Percentiles rank a stretch among this genome's conserved stretches.
phyloP scores from a whole-genome alignment of 2,329 filamentous ascomycete species.

The Arthrobotrys sinensis region DNA sequence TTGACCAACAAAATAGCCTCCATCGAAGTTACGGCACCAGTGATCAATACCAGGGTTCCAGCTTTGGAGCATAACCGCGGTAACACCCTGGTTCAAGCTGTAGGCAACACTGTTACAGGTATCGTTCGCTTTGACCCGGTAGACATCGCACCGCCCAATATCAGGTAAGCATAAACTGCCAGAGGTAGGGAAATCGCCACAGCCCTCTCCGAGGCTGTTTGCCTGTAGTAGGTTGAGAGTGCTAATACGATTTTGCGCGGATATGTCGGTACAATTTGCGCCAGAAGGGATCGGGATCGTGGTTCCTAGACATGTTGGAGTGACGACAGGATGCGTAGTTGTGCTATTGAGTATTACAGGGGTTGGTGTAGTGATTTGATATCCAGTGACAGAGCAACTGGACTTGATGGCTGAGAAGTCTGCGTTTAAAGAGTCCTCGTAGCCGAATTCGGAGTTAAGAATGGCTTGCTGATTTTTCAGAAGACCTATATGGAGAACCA shows the following conservation, averaged over 20 bases:
- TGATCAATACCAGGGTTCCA: conserved; percentile 64
- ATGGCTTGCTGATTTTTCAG: conserved; percentile 47
- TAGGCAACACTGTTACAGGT: conserved; percentile 63
- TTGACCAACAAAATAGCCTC: conserved; percentile 53
- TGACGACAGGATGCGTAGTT: conserved; percentile 29
- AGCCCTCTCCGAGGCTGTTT: conserved; percentile 63
- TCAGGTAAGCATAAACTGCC: conserved; percentile 62
- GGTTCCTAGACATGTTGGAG: conserved; percentile 50
- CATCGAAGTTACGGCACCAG: conserved; percentile 62
- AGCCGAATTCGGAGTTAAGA: conserved; percentile 43
- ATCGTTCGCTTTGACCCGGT: conserved; percentile 61
- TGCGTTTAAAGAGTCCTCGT: conserved; percentile 39
- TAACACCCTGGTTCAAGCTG: conserved; percentile 57
- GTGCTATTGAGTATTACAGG: conserved; percentile 51
- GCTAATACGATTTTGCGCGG: conserved; percentile 47
- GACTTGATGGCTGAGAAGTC: conserved; percentile 49
- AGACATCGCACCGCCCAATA: conserved; percentile 61
- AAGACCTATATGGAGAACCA: conserved; percentile 26
- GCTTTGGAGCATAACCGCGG: conserved; percentile 60
- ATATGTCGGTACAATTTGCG: conserved; percentile 54
- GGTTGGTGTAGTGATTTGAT: conserved; percentile 35
- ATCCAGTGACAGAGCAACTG: conserved; percentile 49
- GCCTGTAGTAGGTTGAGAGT: conserved; percentile 62
- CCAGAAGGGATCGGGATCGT: conserved; percentile 44
- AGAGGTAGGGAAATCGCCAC: conserved; percentile 61